A percentile compares a stretch with the other conserved stretches of the same genome.
Evolutionary conservation across 73 alveolate genomes (phyloP).

Genomic region (Symbiodinium pilosum): DNA sequence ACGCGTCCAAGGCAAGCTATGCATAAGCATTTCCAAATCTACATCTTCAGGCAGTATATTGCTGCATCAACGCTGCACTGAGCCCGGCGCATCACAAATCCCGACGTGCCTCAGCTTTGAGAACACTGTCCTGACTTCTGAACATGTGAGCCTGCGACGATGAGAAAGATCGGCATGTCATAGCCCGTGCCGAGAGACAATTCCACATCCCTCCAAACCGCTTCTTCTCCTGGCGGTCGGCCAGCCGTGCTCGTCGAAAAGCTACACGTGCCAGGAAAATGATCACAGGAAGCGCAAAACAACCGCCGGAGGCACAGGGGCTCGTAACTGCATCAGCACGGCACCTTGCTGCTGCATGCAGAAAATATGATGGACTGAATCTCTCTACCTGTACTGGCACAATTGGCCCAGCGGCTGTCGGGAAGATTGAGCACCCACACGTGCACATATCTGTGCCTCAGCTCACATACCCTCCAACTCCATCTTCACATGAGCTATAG

Average conservation of each 20-base stretch:
- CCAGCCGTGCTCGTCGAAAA: too few relatives aligned
- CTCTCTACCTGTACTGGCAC: too few relatives aligned
- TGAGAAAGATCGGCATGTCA: too few relatives aligned
- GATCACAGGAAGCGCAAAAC: too few relatives aligned
- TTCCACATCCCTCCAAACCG: conserved; percentile 90
- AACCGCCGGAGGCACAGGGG: conserved; percentile 24
- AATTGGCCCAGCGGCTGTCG: conserved; percentile 23
- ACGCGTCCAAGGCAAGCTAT: too few relatives aligned
- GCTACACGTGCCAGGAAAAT: too few relatives aligned
- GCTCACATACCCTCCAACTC: not conserved
- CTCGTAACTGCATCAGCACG: conserved; percentile 83
- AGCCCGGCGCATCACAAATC: conserved; percentile 51
- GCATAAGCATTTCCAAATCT: too few relatives aligned
- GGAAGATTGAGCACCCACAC: conserved; percentile 92
- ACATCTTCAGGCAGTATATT: not conserved
- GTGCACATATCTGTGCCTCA: conserved; percentile 92
- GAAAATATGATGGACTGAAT: not conserved
- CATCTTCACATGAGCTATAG: too few relatives aligned
- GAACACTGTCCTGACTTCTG: too few relatives aligned
- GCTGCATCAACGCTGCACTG: not conserved
- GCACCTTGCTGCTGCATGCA: conserved; percentile 8
- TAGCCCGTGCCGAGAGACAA: conserved; percentile 20
- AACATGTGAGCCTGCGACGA: too few relatives aligned
- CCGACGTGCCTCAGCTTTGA: conserved; percentile 48
- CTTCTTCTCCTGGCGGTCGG: conserved; percentile 56